Conservation (phyloP, 306 rosid genomes). For the Luffa aegyptiaca region DNA sequence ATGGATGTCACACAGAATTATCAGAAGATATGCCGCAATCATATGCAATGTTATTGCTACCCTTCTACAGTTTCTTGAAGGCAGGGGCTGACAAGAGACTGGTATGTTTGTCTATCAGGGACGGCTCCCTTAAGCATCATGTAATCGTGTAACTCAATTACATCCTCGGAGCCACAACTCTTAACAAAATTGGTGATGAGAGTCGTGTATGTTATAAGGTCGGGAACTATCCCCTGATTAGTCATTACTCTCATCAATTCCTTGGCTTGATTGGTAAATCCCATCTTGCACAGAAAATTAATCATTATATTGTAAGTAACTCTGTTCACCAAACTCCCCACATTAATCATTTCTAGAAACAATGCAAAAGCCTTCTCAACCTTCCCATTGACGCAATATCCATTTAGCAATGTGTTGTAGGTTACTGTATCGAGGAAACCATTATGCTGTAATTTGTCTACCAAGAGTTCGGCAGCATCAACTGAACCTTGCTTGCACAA, state of each 20-base stretch:
- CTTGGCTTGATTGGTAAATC: constrained; percentile 26
- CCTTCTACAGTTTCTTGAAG: constrained; percentile 12
- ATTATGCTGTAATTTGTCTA: constrained; percentile 19
- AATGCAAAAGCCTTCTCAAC: constrained; percentile 23
- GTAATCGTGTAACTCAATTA: constrained; percentile 44
- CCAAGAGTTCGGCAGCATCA: constrained; percentile 23
- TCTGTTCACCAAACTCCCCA: constrained; percentile 26
- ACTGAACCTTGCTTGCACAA: constrained; percentile 26
- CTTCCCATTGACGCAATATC: constrained; percentile 28
- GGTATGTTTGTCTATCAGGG: constrained; percentile 30
- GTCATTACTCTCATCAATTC: constrained; percentile 40
- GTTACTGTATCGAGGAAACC: constrained; percentile 24
- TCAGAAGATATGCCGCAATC: neutral
- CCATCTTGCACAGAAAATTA: constrained; percentile 41
- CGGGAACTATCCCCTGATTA: constrained; percentile 30
- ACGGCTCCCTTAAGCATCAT: constrained; percentile 42
- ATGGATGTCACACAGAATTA: neutral
- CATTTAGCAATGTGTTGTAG: constrained; percentile 40
- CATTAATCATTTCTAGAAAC: constrained; percentile 25
- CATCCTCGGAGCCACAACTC: constrained; percentile 24
- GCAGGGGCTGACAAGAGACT: constrained; percentile 24
- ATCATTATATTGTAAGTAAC: constrained; percentile 45
- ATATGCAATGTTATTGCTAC: neutral
- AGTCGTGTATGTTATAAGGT: constrained; percentile 38
- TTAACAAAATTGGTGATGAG: constrained; percentile 29